Evolutionary conservation across 1,284 basidiomycete genomes (phyloP), one percentile per base, ranked within the genome.

Genomic region (Melampsora larici-populina): DNA sequence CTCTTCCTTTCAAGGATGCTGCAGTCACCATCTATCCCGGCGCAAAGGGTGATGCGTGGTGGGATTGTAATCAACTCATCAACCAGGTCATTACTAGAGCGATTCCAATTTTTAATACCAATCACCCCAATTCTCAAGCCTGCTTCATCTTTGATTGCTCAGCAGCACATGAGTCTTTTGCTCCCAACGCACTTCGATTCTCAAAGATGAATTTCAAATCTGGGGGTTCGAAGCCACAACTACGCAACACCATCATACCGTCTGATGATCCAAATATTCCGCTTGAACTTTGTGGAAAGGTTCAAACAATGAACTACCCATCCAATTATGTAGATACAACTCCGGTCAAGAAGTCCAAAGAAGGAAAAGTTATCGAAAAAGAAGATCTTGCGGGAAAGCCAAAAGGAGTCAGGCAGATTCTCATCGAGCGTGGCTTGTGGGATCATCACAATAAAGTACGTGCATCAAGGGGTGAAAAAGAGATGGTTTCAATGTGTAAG

Each of bases 281-380:
- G 51, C 5, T 55, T 24, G 24, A 55, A 55, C 51, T 55, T 55
- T 55, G 51, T 21, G 51, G 51, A 55, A 55, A 18, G 24, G 13
- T 55, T 55, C 51, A 55, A 55, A 55, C 51, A 55, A 24, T 55
- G 51, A 55, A 55, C 51, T 55, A 5, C 17, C 51, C 51, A 55
- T 55, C 13, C 13, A 15, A 55, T 55, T 55, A 55, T 24, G 17
- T 55, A 21, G 51, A 55, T 55, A 18, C 3, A 15, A 55, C 51
- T 21, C 13, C 51, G 6, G 17, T 55, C 17, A 55, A 55, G 5
- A 3, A 55, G 51, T 21, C 51, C 17, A 6, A 55, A 55, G 51
- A 6, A 55, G 24, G 51, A 55, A 55, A 18, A 5, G 2, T 21
- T 4, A 55, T 21, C 6, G 51, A 55, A 15, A 55, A 55, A 55